Conservation (phyloP, 23 red algal genomes). For the Agarophyton chilense region DNA sequence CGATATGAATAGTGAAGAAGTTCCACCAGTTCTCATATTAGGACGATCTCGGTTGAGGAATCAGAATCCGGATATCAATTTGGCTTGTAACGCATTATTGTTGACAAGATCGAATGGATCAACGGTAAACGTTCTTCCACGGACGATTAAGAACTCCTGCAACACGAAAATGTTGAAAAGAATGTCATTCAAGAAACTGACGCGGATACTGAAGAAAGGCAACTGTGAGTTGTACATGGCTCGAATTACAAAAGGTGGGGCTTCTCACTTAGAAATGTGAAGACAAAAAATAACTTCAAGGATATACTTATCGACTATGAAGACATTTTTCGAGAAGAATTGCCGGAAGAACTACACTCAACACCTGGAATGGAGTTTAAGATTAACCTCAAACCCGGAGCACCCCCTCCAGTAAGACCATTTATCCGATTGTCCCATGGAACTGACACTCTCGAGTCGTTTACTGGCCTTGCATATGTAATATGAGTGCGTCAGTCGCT, state of each 20-base stretch:
- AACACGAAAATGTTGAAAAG: background rate
- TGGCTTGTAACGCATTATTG: background rate
- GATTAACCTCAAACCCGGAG: background rate
- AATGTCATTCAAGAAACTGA: constrained; percentile 18
- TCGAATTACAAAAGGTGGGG: background rate
- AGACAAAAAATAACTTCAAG: background rate
- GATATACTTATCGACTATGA: constrained; percentile 9
- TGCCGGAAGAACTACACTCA: background rate
- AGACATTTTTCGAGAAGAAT: background rate
- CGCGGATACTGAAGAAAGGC: background rate
- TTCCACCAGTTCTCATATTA: background rate
- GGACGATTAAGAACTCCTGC: background rate
- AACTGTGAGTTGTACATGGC: constrained; percentile 26
- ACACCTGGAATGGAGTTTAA: constrained; percentile 1
- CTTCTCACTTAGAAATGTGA: background rate
- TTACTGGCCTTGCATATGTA: no score
- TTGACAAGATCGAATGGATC: background rate
- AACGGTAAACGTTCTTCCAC: no score
- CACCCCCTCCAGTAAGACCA: background rate
- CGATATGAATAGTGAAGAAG: background rate
- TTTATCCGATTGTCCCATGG: constrained; percentile 1
- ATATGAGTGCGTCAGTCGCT: no score
- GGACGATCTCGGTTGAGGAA: background rate
- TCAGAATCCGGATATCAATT: constrained; percentile 15
- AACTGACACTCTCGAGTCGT: no score